Percentiles rank a stretch among this genome's conserved stretches.
These are phyloP conservation scores for Marasmius oreades DNA, from an alignment of 1,284 basidiomycete species.

Conservation along the genomic window DNA sequence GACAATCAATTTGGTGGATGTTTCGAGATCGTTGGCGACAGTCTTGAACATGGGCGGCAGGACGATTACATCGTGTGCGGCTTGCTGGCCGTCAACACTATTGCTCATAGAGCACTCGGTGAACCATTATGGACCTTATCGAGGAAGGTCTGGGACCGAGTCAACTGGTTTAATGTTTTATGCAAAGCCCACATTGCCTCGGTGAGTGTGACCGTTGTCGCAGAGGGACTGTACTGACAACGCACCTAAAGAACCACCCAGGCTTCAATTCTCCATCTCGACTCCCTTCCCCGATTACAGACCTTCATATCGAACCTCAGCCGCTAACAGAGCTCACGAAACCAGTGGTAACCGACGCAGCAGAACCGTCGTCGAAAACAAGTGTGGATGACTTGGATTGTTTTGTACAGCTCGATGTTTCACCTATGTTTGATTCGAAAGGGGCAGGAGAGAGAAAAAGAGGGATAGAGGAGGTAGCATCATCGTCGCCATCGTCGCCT, in stretches of 20 bases:
- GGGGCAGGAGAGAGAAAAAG: not conserved
- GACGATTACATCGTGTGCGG: not conserved
- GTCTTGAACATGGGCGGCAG: not conserved
- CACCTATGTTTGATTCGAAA: not conserved
- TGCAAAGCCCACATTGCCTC: not conserved
- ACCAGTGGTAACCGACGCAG: too few species aligned
- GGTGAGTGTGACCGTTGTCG: not conserved
- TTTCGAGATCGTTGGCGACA: not conserved
- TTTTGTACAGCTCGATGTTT: too few species aligned
- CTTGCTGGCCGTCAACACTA: not conserved
- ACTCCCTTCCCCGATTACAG: too few species aligned
- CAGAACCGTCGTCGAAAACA: too few species aligned
- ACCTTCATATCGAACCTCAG: too few species aligned
- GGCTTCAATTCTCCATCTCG: too few species aligned
- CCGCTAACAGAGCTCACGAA: too few species aligned
- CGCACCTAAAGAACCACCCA: not conserved
- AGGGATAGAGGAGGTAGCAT: not conserved
- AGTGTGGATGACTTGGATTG: too few species aligned
- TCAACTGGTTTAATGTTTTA: not conserved
- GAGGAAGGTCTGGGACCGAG: not conserved
- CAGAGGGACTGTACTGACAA: not conserved
- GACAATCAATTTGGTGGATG: not conserved
- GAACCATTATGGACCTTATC: not conserved
- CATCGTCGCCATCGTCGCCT: not conserved
- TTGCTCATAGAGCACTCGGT: not conserved